Evolutionary conservation across 1,284 basidiomycete genomes (phyloP).

Genomic region (Cryptococcus sp.): DNA sequence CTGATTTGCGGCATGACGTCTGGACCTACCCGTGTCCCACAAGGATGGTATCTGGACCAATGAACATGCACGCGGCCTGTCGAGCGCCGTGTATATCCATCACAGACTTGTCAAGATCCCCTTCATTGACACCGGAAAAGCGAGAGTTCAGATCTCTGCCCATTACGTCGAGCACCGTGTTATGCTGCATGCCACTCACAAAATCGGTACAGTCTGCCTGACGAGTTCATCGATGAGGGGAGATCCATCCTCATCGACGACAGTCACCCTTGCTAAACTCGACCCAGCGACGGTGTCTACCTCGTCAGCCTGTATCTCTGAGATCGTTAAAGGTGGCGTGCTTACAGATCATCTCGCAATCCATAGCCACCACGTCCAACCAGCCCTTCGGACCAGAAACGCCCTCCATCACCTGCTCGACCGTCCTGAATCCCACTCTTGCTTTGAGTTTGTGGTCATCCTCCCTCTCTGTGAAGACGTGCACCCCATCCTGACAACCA

Average conservation of each 20-base stretch:
- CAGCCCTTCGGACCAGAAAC: conserved; percentile 2
- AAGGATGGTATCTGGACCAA: conserved; percentile 71
- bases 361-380: conserved; percentile 71
- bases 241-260: conserved; percentile 67
- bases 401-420: conserved; percentile 39
- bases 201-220: conserved; percentile 66
- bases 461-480: conserved; percentile 45
- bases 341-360: conserved; percentile 80
- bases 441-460: conserved; percentile 64
- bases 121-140: conserved; percentile 74
- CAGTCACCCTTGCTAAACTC: conserved; percentile 77
- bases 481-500: conserved; percentile 29
- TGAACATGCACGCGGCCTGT: conserved; percentile 59
- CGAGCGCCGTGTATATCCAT: conserved; percentile 64
- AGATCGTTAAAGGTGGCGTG: background rate
- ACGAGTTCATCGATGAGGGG: conserved; percentile 77
- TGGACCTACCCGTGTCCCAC: conserved; percentile 56
- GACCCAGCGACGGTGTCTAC: conserved; percentile 74
- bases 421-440: conserved; percentile 63
- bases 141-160: conserved; percentile 74
- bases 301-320: background rate
- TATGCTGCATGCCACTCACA: conserved; percentile 52
- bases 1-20: too few relatives aligned
- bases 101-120: conserved; percentile 56
- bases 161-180: background rate